Conservation (phyloP, 352 stramenopile species). For the Pythium grandisporangium region DNA sequence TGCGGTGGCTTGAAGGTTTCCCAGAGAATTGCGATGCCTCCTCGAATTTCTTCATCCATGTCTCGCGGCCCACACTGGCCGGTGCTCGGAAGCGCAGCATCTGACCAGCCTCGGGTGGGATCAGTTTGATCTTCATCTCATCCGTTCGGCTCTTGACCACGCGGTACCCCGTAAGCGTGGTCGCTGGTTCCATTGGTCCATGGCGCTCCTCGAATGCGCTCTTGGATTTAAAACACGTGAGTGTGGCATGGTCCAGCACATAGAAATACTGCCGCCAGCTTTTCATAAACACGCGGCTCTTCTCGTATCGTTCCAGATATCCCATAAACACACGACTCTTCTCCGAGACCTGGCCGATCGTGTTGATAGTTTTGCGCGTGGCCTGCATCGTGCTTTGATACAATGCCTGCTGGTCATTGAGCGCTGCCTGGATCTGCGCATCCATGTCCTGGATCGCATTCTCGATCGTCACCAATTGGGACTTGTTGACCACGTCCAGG, state of each 20-base stretch:
- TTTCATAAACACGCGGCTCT: slow-evolving; percentile 59
- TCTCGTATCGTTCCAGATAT: slow-evolving; percentile 73
- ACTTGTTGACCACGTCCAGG: slow-evolving; percentile 30
- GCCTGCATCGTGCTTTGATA: slow-evolving; percentile 76
- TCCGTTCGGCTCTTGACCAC: slow-evolving; percentile 65
- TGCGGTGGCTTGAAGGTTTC: not conserved
- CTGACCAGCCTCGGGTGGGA: slow-evolving; percentile 48
- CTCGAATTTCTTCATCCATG: slow-evolving; percentile 70
- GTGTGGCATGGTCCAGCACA: slow-evolving; percentile 49
- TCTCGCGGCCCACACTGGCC: slow-evolving; percentile 60
- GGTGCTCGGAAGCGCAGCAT: slow-evolving; percentile 70
- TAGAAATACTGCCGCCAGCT: slow-evolving; percentile 77
- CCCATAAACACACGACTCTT: slow-evolving; percentile 57
- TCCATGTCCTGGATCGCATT: slow-evolving; percentile 24
- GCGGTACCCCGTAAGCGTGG: slow-evolving; percentile 56
- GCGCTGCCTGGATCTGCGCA: slow-evolving; percentile 31
- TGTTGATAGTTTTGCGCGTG: slow-evolving; percentile 66
- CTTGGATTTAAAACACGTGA: slow-evolving; percentile 73
- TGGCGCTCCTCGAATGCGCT: slow-evolving; percentile 56
- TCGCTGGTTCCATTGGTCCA: slow-evolving; percentile 29
- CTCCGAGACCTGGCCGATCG: slow-evolving; percentile 55
- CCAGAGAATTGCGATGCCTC: slow-evolving; percentile 46
- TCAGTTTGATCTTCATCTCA: slow-evolving; percentile 74
- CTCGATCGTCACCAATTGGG: slow-evolving; percentile 28
- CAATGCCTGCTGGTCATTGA: slow-evolving; percentile 48